A percentile compares a stretch with the other conserved stretches of the same genome.
phyloP scores from a whole-genome alignment of 1,139 yeast genomes.

The Kodamaea derodonti region DNA sequence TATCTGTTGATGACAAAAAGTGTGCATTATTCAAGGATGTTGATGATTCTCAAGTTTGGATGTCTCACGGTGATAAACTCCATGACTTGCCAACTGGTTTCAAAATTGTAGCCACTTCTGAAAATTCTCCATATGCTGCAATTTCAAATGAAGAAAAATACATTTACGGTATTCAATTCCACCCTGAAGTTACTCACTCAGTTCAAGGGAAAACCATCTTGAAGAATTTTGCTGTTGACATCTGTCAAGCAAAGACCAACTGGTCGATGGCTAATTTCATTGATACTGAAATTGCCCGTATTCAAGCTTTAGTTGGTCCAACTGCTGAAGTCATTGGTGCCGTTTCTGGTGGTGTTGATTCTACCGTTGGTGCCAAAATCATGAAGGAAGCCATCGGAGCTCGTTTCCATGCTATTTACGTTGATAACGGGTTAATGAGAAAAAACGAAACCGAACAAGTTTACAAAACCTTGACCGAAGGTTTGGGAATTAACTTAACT shows the following conservation, averaged over 20 bases:
- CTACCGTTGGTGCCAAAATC: constrained; percentile 97
- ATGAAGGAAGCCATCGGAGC: constrained; percentile 98
- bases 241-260: constrained; percentile 82
- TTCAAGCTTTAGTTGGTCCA: constrained; percentile 88
- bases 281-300: constrained; percentile 92
- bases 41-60: constrained; percentile 95
- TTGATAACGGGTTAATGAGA: constrained; percentile 97
- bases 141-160: constrained; percentile 69
- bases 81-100: constrained; percentile 86
- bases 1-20: constrained; percentile 63
- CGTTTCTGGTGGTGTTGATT: constrained; percentile 99
- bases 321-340: constrained; percentile 99
- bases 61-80: constrained; percentile 98
- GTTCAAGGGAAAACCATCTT: constrained; percentile 82
- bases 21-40: constrained; percentile 82
- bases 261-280: constrained; percentile 99
- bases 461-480: constrained; percentile 83
- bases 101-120: constrained; percentile 86
- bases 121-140: constrained; percentile 94
- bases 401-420: constrained; percentile 97
- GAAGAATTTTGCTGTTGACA: constrained; percentile 87
- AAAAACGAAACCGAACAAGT: constrained; percentile 86
- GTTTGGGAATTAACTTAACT: constrained; percentile 89
- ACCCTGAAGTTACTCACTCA: constrained; percentile 98
- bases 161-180: constrained; percentile 96